These are phyloP conservation scores for Botrytis hyacinthi DNA, from an alignment of 2,329 filamentous ascomycete species.

Conservation along the genomic window DNA sequence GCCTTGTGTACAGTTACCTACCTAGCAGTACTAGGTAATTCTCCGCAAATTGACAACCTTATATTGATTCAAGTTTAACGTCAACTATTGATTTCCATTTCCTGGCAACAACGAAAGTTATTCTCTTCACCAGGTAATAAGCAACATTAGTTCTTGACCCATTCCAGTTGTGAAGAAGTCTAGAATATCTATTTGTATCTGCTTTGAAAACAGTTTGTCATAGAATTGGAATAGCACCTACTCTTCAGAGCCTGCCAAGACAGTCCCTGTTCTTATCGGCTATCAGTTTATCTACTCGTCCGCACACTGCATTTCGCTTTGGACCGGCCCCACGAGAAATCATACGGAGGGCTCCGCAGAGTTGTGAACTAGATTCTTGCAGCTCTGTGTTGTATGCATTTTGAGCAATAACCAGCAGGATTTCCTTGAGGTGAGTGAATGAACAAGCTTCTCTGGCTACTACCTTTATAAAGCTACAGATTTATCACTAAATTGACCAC, in stretches of 20 bases:
- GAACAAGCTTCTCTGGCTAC: not conserved
- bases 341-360: conserved; percentile 9
- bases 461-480: not conserved
- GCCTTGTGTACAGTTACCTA: not conserved
- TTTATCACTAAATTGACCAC: not conserved
- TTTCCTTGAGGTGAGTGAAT: conserved; percentile 13
- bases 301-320: conserved; percentile 16
- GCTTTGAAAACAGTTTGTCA: conserved; percentile 5
- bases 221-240: conserved; percentile 7
- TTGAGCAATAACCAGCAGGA: not conserved
- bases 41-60: not conserved
- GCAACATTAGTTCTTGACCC: not conserved
- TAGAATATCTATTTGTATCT: not conserved
- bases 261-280: conserved; percentile 1
- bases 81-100: not conserved
- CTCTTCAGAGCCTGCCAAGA: conserved; percentile 18
- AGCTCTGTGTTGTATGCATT: not conserved
- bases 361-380: conserved; percentile 17
- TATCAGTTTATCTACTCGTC: conserved; percentile 19
- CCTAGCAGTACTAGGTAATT: not conserved
- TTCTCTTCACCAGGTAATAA: not conserved
- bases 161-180: not conserved
- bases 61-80: not conserved
- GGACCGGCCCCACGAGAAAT: conserved; percentile 14
- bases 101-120: not conserved